Base-by-base conservation (phyloP, 768 basidiomycete species). In the Boletus rex-veris region DNA sequence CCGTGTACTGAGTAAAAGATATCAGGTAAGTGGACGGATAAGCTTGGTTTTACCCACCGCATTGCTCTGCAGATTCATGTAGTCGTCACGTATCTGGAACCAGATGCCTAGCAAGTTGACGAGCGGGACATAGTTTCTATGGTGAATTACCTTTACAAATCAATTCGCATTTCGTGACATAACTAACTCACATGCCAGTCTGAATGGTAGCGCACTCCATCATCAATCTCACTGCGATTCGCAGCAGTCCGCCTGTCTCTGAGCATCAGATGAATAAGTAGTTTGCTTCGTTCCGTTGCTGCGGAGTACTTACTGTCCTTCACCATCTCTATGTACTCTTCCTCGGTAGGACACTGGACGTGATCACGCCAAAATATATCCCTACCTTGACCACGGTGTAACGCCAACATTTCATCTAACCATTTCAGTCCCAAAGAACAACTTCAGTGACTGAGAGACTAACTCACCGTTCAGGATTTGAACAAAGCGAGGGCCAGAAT, bases 231-330 rank as follows among this genome's bases (percentile, higher is more conserved):
- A 98, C 83, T 0, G 91, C 92, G 35, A 98, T 83, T 24, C 96
- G 80, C 54, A 98, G 83, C 2, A 98, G 78, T 7, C 96, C 96
- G 2, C 96, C 95, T 0, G 96, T 98, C 71, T 99, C 96, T 98
- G 64, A 48, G 36, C 37, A 47, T 43, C 42, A 44, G 33, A 45
- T 57, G n/a, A 55, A 30, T 11, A 21, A 12, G 14, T 4, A 48
- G 19, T 18, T 19, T 9, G n/a, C 28, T 30, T 37, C 8, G 7
- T 12, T 15, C 19, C 12, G 45, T 19, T 24, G 9, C n/a, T 10
- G 7, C 7, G 19, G 33, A 35, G 6, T 50, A 71, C 74, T 57
- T 61, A 96, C 96, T 99, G 61, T 94, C 90, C 67, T 92, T 92
- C 36, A 96, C 96, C 96, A 99, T 99, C 1, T 80, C 73, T 45